A percentile compares a stretch with the other conserved stretches of the same genome.
Conservation (phyloP, 1,284 basidiomycete genomes). For the Anthracocystis setariae region DNA sequence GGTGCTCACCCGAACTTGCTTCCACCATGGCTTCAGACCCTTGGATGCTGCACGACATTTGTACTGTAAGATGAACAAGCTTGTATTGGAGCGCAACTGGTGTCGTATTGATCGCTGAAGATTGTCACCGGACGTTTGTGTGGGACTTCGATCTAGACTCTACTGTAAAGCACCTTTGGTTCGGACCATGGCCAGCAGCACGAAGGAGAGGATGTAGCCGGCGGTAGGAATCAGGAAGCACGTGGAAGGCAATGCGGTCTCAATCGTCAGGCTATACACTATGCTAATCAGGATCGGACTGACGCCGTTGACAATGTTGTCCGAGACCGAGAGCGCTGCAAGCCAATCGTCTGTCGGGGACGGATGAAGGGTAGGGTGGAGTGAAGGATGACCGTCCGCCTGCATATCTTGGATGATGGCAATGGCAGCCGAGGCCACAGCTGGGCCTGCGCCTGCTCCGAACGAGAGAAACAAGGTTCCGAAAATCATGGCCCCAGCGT, state of each 20-base stretch:
- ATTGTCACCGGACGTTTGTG: too few relatives aligned
- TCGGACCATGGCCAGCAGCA: slow-evolving; percentile 21
- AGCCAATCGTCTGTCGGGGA: slow-evolving; percentile 46
- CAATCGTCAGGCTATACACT: slow-evolving; percentile 48
- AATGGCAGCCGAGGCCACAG: slow-evolving; percentile 41
- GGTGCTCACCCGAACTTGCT: too few relatives aligned
- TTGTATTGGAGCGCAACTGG: too few relatives aligned
- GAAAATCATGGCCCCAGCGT: slow-evolving; percentile 29
- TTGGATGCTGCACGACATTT: too few relatives aligned
- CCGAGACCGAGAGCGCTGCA: slow-evolving; percentile 35
- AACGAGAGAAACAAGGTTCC: slow-evolving; percentile 42
- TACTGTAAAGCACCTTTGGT: not conserved
- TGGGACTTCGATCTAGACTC: not conserved
- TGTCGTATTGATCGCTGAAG: too few relatives aligned
- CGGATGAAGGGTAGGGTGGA: slow-evolving; percentile 28
- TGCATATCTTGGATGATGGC: slow-evolving; percentile 43
- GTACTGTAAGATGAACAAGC: too few relatives aligned
- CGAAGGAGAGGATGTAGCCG: slow-evolving; percentile 32
- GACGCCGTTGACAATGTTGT: slow-evolving; percentile 42
- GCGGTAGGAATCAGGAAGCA: slow-evolving; percentile 43
- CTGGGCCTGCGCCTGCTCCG: slow-evolving; percentile 41
- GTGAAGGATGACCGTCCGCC: slow-evolving; percentile 21
- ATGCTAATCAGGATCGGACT: slow-evolving; percentile 37
- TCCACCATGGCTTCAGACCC: too few relatives aligned
- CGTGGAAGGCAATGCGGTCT: slow-evolving; percentile 30